phyloP scores from a whole-genome alignment of 2,329 filamentous ascomycete genomes.

The Colletotrichum euphorbiae region DNA sequence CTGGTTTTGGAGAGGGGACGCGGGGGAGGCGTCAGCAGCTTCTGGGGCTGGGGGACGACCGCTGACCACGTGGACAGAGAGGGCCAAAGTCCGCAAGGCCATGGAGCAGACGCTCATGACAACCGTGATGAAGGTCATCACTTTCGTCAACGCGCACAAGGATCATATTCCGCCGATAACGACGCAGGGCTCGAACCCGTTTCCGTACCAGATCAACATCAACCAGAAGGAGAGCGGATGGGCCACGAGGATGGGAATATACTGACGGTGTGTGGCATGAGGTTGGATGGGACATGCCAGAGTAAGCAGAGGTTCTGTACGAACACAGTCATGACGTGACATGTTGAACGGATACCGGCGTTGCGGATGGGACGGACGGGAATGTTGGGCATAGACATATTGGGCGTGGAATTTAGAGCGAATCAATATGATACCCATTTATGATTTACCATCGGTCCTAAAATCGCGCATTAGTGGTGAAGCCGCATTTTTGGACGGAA shows the following conservation, averaged over 20 bases:
- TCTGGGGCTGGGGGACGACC: background rate
- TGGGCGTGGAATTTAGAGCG: conserved; percentile 11
- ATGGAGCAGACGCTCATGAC: conserved; percentile 92
- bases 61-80: conserved; percentile 67
- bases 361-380: background rate
- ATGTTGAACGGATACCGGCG: background rate
- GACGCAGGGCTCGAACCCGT: conserved; percentile 92
- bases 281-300: too few relatives aligned
- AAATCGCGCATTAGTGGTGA: background rate
- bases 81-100: conserved; percentile 86
- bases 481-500: background rate
- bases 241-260: conserved; percentile 83
- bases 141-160: conserved; percentile 87
- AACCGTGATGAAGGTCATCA: conserved; percentile 89
- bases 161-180: conserved; percentile 98
- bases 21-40: background rate
- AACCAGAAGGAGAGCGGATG: conserved; percentile 85
- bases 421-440: conserved; percentile 35
- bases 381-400: conserved; percentile 22
- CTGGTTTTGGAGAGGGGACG: background rate
- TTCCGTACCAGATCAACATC: conserved; percentile 92
- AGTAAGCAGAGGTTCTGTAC: too few relatives aligned
- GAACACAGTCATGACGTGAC: too few relatives aligned
- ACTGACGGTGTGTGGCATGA: conserved; percentile 52
- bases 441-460: background rate